Conservation (phyloP, 2,329 filamentous ascomycete species). For the Emericellopsis cladophorae region DNA sequence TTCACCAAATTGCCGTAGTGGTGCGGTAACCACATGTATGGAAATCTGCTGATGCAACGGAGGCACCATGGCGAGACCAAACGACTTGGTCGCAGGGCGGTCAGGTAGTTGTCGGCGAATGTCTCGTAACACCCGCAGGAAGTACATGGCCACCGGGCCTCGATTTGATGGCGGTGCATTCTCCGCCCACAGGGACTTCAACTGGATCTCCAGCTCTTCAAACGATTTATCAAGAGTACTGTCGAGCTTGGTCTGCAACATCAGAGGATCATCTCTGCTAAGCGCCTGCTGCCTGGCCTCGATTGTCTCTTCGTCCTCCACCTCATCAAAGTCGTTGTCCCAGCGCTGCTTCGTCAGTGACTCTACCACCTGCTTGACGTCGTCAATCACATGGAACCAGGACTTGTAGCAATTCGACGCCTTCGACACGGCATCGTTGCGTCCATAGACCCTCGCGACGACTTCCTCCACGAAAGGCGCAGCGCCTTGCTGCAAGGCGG, state of each 20-base stretch:
- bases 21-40: conserved; percentile 31
- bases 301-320: conserved; percentile 61
- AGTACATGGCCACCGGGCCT: conserved; percentile 45
- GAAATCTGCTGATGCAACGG: conserved; percentile 52
- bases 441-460: conserved; percentile 57
- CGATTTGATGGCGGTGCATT: conserved; percentile 31
- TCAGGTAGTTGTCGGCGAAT: conserved; percentile 54
- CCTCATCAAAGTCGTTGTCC: conserved; percentile 63
- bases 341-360: conserved; percentile 56
- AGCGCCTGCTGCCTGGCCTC: conserved; percentile 54
- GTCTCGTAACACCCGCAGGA: conserved; percentile 63
- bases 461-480: conserved; percentile 57
- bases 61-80: conserved; percentile 49
- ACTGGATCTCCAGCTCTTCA: conserved; percentile 40
- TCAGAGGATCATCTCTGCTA: conserved; percentile 57
- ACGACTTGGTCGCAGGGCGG: conserved; percentile 32
- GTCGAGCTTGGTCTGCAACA: conserved; percentile 47
- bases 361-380: conserved; percentile 49
- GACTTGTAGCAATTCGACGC: conserved; percentile 52
- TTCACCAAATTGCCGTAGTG: conserved; percentile 34
- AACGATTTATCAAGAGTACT: conserved; percentile 44
- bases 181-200: conserved; percentile 36
- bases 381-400: conserved; percentile 65
- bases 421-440: conserved; percentile 51
- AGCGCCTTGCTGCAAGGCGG: conserved; percentile 51